phyloP scores from a whole-genome alignment of 1,284 basidiomycete species.

The Sutorius eximius region DNA sequence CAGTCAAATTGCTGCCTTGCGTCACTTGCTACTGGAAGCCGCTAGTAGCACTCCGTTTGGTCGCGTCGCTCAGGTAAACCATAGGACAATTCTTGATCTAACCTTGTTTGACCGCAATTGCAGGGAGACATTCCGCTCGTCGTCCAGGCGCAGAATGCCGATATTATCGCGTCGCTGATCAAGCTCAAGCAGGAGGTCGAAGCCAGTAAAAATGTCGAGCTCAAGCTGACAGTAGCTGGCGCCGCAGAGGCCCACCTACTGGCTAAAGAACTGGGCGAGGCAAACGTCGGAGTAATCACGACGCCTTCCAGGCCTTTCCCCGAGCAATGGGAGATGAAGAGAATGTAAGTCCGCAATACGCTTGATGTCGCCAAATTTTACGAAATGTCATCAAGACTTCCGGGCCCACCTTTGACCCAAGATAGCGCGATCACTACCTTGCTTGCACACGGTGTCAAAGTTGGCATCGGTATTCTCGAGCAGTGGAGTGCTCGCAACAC shows the following conservation, averaged over 20 bases:
- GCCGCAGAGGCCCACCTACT: conserved; percentile 76
- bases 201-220: conserved; percentile 29
- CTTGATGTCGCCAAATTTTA: conserved; percentile 1
- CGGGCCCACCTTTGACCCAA: conserved; percentile 76
- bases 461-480: conserved; percentile 62
- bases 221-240: conserved; percentile 66
- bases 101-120: background rate
- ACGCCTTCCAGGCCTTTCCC: conserved; percentile 62
- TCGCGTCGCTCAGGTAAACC: conserved; percentile 42
- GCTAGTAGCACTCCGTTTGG: conserved; percentile 53
- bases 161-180: conserved; percentile 79
- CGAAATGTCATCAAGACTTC: conserved; percentile 39
- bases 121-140: conserved; percentile 60
- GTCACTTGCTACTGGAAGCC: conserved; percentile 57
- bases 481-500: conserved; percentile 62
- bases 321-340: conserved; percentile 51
- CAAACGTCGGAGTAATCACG: conserved; percentile 76
- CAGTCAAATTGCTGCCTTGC: conserved; percentile 64
- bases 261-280: conserved; percentile 71
- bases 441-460: conserved; percentile 65
- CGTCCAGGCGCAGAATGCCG: conserved; percentile 59
- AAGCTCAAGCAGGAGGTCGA: conserved; percentile 79
- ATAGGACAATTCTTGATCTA: background rate
- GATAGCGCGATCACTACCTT: conserved; percentile 66
- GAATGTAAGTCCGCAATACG: conserved; percentile 41